These are phyloP conservation scores for Vigna nakashimae DNA, from an alignment of 306 rosid genomes.

Conservation along the genomic window DNA sequence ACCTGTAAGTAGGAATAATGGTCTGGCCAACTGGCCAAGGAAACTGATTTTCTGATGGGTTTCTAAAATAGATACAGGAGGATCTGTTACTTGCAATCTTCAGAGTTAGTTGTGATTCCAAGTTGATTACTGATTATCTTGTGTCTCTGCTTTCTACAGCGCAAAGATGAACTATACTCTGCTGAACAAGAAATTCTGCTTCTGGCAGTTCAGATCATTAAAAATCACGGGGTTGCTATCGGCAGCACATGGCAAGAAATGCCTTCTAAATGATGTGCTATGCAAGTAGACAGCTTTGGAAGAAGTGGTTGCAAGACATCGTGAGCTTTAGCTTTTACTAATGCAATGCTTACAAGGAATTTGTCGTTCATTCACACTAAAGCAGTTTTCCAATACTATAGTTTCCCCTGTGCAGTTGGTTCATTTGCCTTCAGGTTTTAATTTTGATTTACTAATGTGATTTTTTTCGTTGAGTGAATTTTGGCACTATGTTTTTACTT, in stretches of 20 bases:
- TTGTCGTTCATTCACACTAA: constrained; percentile 5
- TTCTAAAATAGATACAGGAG: neutral
- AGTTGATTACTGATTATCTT: constrained; percentile 20
- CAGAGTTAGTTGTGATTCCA: neutral
- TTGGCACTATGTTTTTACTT: neutral
- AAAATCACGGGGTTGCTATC: constrained; percentile 66
- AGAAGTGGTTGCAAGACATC: neutral
- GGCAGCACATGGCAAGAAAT: constrained; percentile 54
- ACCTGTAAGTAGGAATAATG: constrained; percentile 17
- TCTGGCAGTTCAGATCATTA: constrained; percentile 67
- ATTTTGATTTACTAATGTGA: constrained; percentile 6
- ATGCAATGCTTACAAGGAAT: constrained; percentile 3
- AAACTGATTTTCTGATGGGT: constrained; percentile 6
- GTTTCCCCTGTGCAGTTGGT: neutral
- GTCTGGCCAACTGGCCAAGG: constrained; percentile 5
- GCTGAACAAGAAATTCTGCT: constrained; percentile 87
- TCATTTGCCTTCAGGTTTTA: constrained; percentile 29
- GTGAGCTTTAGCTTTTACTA: neutral
- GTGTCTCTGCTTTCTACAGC: constrained; percentile 50
- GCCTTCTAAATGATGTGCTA: constrained; percentile 25
- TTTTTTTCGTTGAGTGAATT: constrained; percentile 12
- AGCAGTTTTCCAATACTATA: constrained; percentile 6
- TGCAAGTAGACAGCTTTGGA: neutral
- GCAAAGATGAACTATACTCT: constrained; percentile 66
- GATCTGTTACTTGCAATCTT: no score